phyloP scores from a whole-genome alignment of 2,329 filamentous ascomycete species.

The Westerdykella ornata region DNA sequence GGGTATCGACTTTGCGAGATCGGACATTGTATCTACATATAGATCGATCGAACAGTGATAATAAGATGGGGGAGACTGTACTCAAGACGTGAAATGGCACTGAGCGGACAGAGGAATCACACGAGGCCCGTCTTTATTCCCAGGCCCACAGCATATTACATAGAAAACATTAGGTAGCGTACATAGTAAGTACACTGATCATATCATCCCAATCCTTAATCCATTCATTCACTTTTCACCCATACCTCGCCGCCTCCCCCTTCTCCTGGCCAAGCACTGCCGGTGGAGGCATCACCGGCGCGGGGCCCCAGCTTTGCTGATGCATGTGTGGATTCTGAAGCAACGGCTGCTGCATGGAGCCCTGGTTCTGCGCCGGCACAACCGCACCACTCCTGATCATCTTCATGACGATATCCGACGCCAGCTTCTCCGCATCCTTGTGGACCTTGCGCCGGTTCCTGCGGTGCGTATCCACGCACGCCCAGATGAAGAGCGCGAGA shows the following conservation, averaged over 20 bases:
- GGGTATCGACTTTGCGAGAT: too few species aligned
- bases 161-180: too few species aligned
- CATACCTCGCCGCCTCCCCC: constrained; percentile 11
- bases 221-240: constrained; percentile 4
- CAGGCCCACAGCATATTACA: too few species aligned
- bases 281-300: constrained; percentile 9
- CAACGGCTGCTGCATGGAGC: not conserved
- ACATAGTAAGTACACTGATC: too few species aligned
- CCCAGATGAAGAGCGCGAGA: constrained; percentile 35
- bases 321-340: constrained; percentile 10
- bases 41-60: too few species aligned
- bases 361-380: constrained; percentile 3
- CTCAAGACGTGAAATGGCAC: too few species aligned
- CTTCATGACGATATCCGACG: constrained; percentile 29
- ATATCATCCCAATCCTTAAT: too few species aligned
- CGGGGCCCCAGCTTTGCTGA: constrained; percentile 5
- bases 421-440: constrained; percentile 30
- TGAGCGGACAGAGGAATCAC: too few species aligned
- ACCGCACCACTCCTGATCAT: constrained; percentile 29
- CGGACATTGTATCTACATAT: too few species aligned
- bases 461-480: constrained; percentile 32
- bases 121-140: too few species aligned
- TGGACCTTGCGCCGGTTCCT: constrained; percentile 17
- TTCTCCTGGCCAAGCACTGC: constrained; percentile 16
- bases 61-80: too few species aligned